Base-by-base conservation (phyloP, 495 filamentous ascomycete species). In the Xylaria flabelliformis region DNA sequence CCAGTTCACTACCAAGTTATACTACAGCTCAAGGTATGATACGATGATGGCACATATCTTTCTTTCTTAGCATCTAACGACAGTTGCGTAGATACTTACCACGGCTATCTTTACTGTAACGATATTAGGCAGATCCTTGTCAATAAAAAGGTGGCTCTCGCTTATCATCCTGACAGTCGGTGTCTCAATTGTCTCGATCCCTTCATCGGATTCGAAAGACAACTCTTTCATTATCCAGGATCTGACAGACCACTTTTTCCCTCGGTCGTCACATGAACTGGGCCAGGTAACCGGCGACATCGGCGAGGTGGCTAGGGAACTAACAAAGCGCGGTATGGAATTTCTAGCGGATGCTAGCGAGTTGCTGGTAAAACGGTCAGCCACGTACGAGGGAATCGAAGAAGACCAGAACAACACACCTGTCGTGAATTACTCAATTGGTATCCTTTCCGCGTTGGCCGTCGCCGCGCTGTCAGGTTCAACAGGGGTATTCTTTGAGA, bases 401-500 rank as follows among this genome's bases (percentile, higher is more conserved):
- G 91, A 96, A 71, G 95, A 97, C 76, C 85, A 91, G 50, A 85
- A 87, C 55, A 86, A 85, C 21, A 83, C 87, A 32, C 92, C 91
- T 10, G 81, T 85, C 50, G 88, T 97, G 87, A 94, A 94, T 81
- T 87, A 89, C 63, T 85, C 88, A 0, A 82, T 97, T 67, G 96
- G 96, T n/a, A 77, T 98, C 13, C 80, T 89, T 1, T 90, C 95
- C 0, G 94, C 95, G 3, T 79, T 95, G 66, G 84, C 91, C 6
- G 91, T 94, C 29, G 93, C 92, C 69, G 82, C 89, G 17, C 87
- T 95, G 12, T 97, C 94, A 1, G 93, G 94, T 2, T 80, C 97
- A 61, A 94, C 93, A 1, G 92, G 94, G 1, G 92, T 97, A 3
- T 97, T 95, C 79, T 97, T 98, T 77, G 96, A 99, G 82, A 98